Conservation (phyloP, 2,329 filamentous ascomycete species). For the Ascochyta lentis region DNA sequence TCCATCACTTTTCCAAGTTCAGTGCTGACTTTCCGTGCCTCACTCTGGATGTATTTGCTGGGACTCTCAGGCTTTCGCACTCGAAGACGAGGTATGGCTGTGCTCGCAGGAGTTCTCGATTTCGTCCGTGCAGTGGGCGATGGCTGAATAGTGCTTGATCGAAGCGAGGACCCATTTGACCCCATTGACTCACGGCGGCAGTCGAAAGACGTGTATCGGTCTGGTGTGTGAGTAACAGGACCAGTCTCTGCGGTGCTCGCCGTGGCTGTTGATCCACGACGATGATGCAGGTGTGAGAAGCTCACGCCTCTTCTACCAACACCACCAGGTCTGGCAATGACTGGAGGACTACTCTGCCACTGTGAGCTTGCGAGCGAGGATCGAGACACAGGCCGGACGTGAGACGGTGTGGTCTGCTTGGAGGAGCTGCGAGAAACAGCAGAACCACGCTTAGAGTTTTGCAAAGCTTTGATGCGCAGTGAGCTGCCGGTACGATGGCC, state of each 20-base stretch:
- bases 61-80: slow-evolving; percentile 53
- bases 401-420: slow-evolving; percentile 40
- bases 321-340: slow-evolving; percentile 57
- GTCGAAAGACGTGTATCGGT: slow-evolving; percentile 40
- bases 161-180: slow-evolving; percentile 32
- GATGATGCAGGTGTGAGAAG: slow-evolving; percentile 63
- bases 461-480: slow-evolving; percentile 51
- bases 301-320: slow-evolving; percentile 67
- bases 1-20: slow-evolving; percentile 91
- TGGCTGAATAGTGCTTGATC: slow-evolving; percentile 25
- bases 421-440: slow-evolving; percentile 42
- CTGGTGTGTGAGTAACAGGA: slow-evolving; percentile 37
- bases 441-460: slow-evolving; percentile 41
- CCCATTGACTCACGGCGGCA: slow-evolving; percentile 28
- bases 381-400: slow-evolving; percentile 41
- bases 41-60: slow-evolving; percentile 70
- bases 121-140: slow-evolving; percentile 41
- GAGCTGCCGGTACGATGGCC: slow-evolving; percentile 52
- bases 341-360: slow-evolving; percentile 57
- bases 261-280: slow-evolving; percentile 52
- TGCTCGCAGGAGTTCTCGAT: slow-evolving; percentile 32
- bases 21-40: slow-evolving; percentile 81
- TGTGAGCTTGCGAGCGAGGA: slow-evolving; percentile 56
- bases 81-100: slow-evolving; percentile 34
- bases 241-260: slow-evolving; percentile 43